phyloP scores from a whole-genome alignment of 129 eudicot genomes.

The Arctium minus region DNA sequence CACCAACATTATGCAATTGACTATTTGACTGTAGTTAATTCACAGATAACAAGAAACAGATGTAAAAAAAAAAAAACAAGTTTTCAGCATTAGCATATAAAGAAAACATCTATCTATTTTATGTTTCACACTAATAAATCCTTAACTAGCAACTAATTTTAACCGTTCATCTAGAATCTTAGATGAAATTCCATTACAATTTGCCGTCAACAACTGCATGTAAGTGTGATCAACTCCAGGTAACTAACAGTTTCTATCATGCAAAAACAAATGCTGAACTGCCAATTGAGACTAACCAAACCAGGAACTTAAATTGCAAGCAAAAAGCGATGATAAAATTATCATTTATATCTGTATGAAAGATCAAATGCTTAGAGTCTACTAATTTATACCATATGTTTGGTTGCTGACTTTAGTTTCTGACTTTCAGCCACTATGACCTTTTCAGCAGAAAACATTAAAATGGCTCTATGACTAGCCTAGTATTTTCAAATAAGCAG shows the following conservation, averaged over 20 bases:
- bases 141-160: not conserved
- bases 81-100: not conserved
- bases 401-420: not conserved
- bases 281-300: not conserved
- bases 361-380: slow-evolving; percentile 5
- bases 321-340: not conserved
- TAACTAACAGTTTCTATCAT: not conserved
- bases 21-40: not conserved
- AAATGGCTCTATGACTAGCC: not conserved
- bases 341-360: not conserved
- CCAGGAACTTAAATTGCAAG: not conserved
- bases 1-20: not conserved
- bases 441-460: not conserved
- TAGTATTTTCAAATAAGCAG: not conserved
- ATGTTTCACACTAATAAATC: not conserved
- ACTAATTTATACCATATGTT: slow-evolving; percentile 1
- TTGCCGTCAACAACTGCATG: slow-evolving; percentile 4
- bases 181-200: not conserved
- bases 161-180: not conserved
- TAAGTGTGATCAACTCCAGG: not conserved
- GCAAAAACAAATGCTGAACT: not conserved
- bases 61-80: not conserved
- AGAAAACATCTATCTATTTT: not conserved
- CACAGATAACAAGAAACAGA: not conserved
- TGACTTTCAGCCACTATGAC: not conserved